Conservation (phyloP, 768 basidiomycete species). For the Cystofilobasidium macerans region DNA sequence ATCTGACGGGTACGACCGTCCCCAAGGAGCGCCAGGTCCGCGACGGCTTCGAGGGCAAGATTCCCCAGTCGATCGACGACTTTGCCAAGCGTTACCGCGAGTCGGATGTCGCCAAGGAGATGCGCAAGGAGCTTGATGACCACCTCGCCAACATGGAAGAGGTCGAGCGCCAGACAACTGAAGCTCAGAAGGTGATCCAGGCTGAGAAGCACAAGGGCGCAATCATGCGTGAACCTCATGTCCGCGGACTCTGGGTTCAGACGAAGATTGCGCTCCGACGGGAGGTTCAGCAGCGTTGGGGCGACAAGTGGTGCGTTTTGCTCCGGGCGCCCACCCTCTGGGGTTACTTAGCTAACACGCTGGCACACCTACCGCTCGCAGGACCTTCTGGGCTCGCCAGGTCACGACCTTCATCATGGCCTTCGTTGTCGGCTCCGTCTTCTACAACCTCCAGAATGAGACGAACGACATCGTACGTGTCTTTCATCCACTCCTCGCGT, state of each 20-base stretch:
- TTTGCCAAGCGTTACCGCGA: constrained; percentile 29
- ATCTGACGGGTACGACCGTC: constrained; percentile 32
- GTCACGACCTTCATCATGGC: constrained; percentile 14
- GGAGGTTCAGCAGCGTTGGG: constrained; percentile 34
- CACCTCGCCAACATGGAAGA: constrained; percentile 27
- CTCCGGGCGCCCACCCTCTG: too few species aligned
- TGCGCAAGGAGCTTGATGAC: constrained; percentile 31
- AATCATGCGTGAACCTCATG: constrained; percentile 29
- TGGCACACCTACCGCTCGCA: not conserved
- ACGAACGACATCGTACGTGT: not conserved
- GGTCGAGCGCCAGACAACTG: constrained; percentile 26
- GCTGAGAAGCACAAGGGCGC: constrained; percentile 30
- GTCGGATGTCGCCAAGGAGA: constrained; percentile 29
- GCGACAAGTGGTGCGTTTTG: constrained; percentile 28
- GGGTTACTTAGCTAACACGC: too few species aligned
- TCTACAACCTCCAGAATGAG: not conserved
- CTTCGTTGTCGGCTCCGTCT: constrained; percentile 1
- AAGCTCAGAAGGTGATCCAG: constrained; percentile 27
- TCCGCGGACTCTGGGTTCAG: constrained; percentile 30
- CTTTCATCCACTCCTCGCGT: constrained; percentile 1
- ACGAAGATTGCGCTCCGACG: constrained; percentile 31
- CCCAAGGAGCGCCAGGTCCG: constrained; percentile 27
- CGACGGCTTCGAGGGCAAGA: constrained; percentile 29
- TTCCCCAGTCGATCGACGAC: constrained; percentile 32
- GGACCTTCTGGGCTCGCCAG: constrained; percentile 13